Conservation (phyloP, 768 basidiomycete genomes). For the Chiua virens region DNA sequence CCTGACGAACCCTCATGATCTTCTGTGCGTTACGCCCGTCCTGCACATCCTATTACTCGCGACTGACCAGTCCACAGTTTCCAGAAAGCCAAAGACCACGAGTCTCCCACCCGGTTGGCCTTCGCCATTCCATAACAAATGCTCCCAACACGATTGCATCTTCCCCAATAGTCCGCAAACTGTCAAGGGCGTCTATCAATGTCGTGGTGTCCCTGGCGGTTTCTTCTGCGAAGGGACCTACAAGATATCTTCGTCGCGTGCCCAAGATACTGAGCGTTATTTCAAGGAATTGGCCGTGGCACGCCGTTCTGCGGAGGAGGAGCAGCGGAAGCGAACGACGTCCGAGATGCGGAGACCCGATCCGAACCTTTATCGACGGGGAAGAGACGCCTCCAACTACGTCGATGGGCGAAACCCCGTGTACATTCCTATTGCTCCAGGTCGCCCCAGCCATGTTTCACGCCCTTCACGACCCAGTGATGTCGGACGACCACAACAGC, state of each 20-base stretch:
- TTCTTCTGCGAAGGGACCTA: constrained; percentile 37
- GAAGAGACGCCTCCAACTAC: constrained; percentile 10
- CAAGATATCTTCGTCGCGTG: constrained; percentile 33
- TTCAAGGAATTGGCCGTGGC: constrained; percentile 26
- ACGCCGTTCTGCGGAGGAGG: constrained; percentile 27
- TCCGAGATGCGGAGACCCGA: constrained; percentile 30
- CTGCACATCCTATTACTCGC: neutral
- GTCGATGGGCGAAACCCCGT: neutral
- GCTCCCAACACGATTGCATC: constrained; percentile 33
- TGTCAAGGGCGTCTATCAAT: constrained; percentile 31
- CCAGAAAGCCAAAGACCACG: constrained; percentile 28
- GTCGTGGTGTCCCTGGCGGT: constrained; percentile 34
- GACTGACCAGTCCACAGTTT: constrained; percentile 21
- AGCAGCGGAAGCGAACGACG: constrained; percentile 28
- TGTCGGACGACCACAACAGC: constrained; percentile 14
- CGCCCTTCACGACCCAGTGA: constrained; percentile 19
- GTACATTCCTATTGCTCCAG: constrained; percentile 4
- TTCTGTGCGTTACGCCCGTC: constrained; percentile 24
- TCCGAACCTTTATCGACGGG: constrained; percentile 14
- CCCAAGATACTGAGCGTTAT: constrained; percentile 34
- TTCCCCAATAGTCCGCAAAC: constrained; percentile 32
- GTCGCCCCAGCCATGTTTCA: constrained; percentile 1
- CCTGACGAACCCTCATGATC: constrained; percentile 24
- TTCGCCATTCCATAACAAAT: constrained; percentile 38
- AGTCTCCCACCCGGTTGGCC: constrained; percentile 35